Evolutionary conservation across 352 stramenopile genomes (phyloP).

Genomic region (Phytophthora fragariaefolia): DNA sequence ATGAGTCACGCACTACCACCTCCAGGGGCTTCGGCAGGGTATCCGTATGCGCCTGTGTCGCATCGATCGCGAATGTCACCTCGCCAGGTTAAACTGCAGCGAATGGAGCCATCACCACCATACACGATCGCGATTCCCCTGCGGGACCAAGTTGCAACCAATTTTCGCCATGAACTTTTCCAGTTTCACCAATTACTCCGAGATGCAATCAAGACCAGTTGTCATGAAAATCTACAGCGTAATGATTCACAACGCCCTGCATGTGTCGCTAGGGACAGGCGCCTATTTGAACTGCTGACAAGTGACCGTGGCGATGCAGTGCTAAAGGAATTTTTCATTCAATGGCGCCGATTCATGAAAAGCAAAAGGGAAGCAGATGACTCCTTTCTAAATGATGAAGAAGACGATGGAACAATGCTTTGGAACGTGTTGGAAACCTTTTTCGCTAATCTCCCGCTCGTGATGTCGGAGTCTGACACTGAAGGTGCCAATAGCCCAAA

Average conservation of each 20-base stretch:
- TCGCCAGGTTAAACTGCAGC: conserved; percentile 44
- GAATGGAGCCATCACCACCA: conserved; percentile 31
- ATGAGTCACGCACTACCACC: conserved; percentile 17
- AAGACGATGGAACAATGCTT: conserved; percentile 43
- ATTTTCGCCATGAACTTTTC: conserved; percentile 71
- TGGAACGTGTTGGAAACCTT: conserved; percentile 74
- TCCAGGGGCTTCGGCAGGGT: conserved; percentile 22
- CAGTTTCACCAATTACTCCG: conserved; percentile 72
- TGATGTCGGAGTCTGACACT: conserved; percentile 53
- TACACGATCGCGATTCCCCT: conserved; percentile 35
- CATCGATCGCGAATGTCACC: conserved; percentile 37
- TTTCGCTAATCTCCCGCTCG: conserved; percentile 62
- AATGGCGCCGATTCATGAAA: conserved; percentile 46
- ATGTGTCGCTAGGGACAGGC: conserved; percentile 32
- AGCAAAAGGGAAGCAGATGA: background rate
- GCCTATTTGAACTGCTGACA: conserved; percentile 63
- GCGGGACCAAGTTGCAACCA: conserved; percentile 43
- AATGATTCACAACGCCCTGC: conserved; percentile 2
- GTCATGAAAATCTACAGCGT: conserved; percentile 13
- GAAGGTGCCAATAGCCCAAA: conserved; percentile 43
- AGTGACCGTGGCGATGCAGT: conserved; percentile 73
- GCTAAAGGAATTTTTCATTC: conserved; percentile 64
- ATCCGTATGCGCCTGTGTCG: conserved; percentile 12
- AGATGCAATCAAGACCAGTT: conserved; percentile 38
- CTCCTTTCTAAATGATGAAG: background rate